Base-by-base conservation (phyloP, 1,284 basidiomycete genomes). In the Cryptococcus maquisensis region DNA sequence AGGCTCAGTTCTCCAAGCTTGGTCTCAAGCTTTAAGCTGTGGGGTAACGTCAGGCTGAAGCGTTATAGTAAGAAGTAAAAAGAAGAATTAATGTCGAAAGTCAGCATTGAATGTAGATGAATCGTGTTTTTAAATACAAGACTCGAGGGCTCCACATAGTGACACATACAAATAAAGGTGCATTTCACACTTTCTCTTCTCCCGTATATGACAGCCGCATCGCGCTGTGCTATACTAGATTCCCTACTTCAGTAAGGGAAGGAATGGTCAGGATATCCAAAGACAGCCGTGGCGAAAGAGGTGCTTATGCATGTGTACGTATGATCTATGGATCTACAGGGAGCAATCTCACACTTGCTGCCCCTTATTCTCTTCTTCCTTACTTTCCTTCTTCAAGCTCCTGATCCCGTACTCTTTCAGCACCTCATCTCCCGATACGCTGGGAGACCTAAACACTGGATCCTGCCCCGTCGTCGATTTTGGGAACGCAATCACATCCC, bases 401-500 rank as follows among this genome's bases (percentile, higher is more conserved):
- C 18, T 49, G 38, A 75, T 49, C 0, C 77, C 77, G 56, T 79
- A 79, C 47, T 70, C 68, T 39, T 50, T 60, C 46, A 93, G 76
- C 35, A 84, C 79, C 32, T 82, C 81, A 23, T 78, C 73, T 43
- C 73, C 69, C 47, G 85, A 81, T 4, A 82, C 68, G 0, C 87
- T 84, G 21, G 93, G 93, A 71, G 88, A 90, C 74, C 84, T 87
- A 80, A 97, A 94, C 32, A 96, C 82, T 45, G 86, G 83, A 74
- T 97, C 93, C n/a, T 83, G 81, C 13, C 93, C 93, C 35, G 59
- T 59, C 21, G 83, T 83, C 7, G 87, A 88, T 79, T 97, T 97
- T 4, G 93, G 93, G 79, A 97, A 97, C 9, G 93, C 93, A 63
- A 97, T 96, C 61, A 97, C 93, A 71, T 97, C 93, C 56, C 91